Conservation (phyloP, 2,329 filamentous ascomycete species). For the Tolypocladium endophyticum region DNA sequence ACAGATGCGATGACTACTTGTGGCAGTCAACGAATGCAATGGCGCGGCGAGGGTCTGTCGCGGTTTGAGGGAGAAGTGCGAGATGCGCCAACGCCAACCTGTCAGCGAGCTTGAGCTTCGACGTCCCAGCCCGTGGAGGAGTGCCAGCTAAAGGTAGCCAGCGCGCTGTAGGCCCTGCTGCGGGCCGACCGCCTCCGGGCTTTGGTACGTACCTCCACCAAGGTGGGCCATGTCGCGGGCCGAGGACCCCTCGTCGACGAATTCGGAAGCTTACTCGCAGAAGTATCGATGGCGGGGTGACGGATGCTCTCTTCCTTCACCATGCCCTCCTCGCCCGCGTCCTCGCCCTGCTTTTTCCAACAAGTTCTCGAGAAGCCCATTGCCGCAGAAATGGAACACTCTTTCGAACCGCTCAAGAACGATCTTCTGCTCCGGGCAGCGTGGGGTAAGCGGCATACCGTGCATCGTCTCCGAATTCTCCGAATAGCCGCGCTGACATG, state of each 20-base stretch:
- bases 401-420: conserved; percentile 82
- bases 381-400: conserved; percentile 44
- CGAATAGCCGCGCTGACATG: conserved; percentile 9
- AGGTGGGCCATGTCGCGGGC: background rate
- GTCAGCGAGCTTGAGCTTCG: too few relatives aligned
- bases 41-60: background rate
- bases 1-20: background rate
- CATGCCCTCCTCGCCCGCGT: background rate
- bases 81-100: too few relatives aligned
- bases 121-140: background rate
- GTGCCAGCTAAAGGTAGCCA: background rate
- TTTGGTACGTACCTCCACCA: background rate
- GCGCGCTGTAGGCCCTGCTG: too few relatives aligned
- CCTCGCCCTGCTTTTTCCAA: background rate
- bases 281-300: background rate
- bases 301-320: background rate
- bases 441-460: conserved; percentile 52
- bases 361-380: background rate
- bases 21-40: background rate
- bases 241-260: background rate
- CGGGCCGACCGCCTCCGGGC: background rate
- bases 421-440: conserved; percentile 86
- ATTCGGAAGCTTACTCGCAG: background rate
- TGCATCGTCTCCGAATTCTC: background rate
- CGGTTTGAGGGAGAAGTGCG: too few relatives aligned